These are phyloP conservation scores for Leccinum fallax DNA, from an alignment of 1,284 basidiomycete species.

Conservation along the genomic window DNA sequence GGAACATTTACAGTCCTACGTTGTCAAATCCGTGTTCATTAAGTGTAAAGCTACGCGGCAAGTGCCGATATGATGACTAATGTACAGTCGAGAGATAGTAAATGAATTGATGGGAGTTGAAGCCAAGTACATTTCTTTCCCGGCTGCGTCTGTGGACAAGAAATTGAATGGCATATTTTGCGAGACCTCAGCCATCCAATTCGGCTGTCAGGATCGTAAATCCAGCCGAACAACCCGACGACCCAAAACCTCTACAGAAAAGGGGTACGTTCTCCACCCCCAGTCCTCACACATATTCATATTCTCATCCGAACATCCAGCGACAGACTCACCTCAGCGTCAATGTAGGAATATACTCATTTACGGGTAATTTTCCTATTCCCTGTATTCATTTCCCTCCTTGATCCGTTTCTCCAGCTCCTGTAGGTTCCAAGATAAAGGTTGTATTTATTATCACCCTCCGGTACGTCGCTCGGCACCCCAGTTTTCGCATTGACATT, in stretches of 20 bases:
- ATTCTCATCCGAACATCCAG: constrained; percentile 14
- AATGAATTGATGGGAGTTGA: constrained; percentile 1
- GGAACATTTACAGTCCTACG: too few relatives aligned
- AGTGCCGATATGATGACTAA: constrained; percentile 25
- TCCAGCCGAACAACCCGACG: constrained; percentile 43
- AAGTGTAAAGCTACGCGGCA: constrained; percentile 5
- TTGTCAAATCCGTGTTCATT: too few relatives aligned
- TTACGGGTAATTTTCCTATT: constrained; percentile 62
- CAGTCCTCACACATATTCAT: background rate
- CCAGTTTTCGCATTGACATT: constrained; percentile 17
- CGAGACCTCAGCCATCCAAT: constrained; percentile 46
- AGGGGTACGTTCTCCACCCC: constrained; percentile 40
- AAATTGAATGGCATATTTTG: constrained; percentile 42
- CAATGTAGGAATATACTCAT: constrained; percentile 89
- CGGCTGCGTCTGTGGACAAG: constrained; percentile 2
- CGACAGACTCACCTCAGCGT: constrained; percentile 65
- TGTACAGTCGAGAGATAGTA: background rate
- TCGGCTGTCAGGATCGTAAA: constrained; percentile 62
- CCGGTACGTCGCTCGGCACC: constrained; percentile 48
- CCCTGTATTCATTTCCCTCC: background rate
- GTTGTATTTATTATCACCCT: constrained; percentile 83
- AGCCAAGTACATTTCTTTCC: too few relatives aligned
- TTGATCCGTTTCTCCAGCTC: constrained; percentile 47
- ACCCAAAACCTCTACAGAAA: constrained; percentile 41
- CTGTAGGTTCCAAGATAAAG: constrained; percentile 85